Percentiles rank a stretch among this genome's conserved stretches.
Evolutionary conservation across 768 basidiomycete genomes (phyloP).

Genomic region (Hydnum rufescens): DNA sequence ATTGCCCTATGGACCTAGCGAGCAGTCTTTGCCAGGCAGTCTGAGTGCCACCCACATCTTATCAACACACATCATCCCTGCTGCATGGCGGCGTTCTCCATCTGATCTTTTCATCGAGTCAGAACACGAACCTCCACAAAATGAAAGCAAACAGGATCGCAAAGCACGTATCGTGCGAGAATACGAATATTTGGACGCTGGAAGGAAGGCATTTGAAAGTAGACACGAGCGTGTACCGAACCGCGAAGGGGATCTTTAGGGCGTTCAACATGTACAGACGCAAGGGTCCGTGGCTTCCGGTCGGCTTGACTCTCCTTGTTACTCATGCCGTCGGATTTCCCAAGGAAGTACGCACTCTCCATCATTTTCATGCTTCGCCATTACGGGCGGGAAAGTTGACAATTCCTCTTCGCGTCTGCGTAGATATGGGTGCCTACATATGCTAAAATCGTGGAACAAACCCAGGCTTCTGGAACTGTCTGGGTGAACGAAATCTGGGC

Average conservation of each 20-base stretch:
- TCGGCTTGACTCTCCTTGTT: slow-evolving; percentile 49
- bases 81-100: slow-evolving; percentile 12
- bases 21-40: neutral
- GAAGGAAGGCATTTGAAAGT: slow-evolving; percentile 13
- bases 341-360: slow-evolving; percentile 50
- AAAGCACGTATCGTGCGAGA: slow-evolving; percentile 3
- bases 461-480: slow-evolving; percentile 17
- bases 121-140: slow-evolving; percentile 2
- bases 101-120: neutral
- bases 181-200: neutral
- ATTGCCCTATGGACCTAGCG: neutral
- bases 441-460: slow-evolving; percentile 25
- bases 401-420: neutral
- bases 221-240: too few species aligned
- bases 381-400: neutral
- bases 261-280: slow-evolving; percentile 50
- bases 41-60: slow-evolving; percentile 4
- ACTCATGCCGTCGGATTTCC: slow-evolving; percentile 77
- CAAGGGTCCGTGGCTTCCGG: too few species aligned
- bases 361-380: too few species aligned
- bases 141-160: neutral
- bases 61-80: slow-evolving; percentile 13
- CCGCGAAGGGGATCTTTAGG: slow-evolving; percentile 31
- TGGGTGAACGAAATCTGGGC: slow-evolving; percentile 58
- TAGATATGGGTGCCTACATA: slow-evolving; percentile 70